Conservation (phyloP, 2,329 filamentous ascomycete genomes). For the Epichloe festucae region DNA sequence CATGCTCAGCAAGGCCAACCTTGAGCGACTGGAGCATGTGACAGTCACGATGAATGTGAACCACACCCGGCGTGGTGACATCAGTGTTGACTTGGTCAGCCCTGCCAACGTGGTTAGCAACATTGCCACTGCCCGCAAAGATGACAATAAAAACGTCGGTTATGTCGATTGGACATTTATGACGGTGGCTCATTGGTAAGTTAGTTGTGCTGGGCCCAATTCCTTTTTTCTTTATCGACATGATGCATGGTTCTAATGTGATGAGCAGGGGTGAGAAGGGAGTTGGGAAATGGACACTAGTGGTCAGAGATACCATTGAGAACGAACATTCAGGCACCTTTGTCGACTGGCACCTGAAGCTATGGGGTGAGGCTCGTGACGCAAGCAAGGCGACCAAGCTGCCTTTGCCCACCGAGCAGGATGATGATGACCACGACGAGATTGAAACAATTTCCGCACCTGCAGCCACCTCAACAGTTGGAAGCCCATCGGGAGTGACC, state of each 20-base stretch:
- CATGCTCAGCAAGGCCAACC: slow-evolving; percentile 69
- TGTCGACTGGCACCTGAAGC: slow-evolving; percentile 81
- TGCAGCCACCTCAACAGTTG: slow-evolving; percentile 27
- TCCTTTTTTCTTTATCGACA: neutral
- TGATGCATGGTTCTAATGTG: slow-evolving; percentile 17
- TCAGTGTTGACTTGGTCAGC: slow-evolving; percentile 84
- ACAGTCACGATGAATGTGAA: slow-evolving; percentile 95
- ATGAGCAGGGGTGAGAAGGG: slow-evolving; percentile 66
- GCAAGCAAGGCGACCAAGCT: slow-evolving; percentile 57
- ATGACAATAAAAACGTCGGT: slow-evolving; percentile 53
- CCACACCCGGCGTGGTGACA: slow-evolving; percentile 74
- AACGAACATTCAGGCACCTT: slow-evolving; percentile 71
- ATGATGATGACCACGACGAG: slow-evolving; percentile 69
- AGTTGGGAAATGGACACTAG: slow-evolving; percentile 77
- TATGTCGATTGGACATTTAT: slow-evolving; percentile 98
- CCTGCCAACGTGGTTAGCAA: slow-evolving; percentile 73
- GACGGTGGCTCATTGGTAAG: slow-evolving; percentile 90
- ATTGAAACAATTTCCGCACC: slow-evolving; percentile 32
- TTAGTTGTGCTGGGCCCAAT: slow-evolving; percentile 18
- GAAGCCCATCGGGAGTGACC: slow-evolving; percentile 33
- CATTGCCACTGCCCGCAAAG: slow-evolving; percentile 60
- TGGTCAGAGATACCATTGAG: slow-evolving; percentile 71
- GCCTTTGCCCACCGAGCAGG: slow-evolving; percentile 70
- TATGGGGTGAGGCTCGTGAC: slow-evolving; percentile 86
- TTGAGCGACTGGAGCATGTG: slow-evolving; percentile 83